Evolutionary conservation across 2,329 filamentous ascomycete genomes (phyloP).

Genomic region (Blastomyces parvus): DNA sequence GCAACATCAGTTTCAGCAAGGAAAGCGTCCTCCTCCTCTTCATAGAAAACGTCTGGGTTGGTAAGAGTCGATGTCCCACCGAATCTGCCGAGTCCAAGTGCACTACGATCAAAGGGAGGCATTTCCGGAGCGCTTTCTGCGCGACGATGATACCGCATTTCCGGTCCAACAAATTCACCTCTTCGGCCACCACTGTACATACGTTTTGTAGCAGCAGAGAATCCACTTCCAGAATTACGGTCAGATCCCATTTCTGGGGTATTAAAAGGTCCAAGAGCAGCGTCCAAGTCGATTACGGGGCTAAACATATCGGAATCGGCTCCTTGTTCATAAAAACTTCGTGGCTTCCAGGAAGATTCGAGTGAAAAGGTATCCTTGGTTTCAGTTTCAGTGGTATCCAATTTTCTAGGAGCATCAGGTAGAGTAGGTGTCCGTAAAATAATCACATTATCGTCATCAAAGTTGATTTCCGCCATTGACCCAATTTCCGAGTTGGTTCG

Average conservation of each 20-base stretch:
- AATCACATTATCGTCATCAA: conserved; percentile 42
- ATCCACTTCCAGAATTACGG: conserved; percentile 26
- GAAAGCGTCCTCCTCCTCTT: conserved; percentile 43
- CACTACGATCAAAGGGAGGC: conserved; percentile 39
- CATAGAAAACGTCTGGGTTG: conserved; percentile 41
- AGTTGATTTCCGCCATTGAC: conserved; percentile 38
- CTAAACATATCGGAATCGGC: conserved; percentile 56
- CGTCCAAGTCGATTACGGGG: conserved; percentile 87
- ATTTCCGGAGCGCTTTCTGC: conserved; percentile 42
- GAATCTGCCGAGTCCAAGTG: conserved; percentile 30
- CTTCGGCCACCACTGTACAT: conserved; percentile 43
- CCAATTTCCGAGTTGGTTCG: conserved; percentile 34
- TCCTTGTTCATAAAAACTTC: conserved; percentile 36
- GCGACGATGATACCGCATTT: conserved; percentile 43
- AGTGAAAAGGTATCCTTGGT: conserved; percentile 19
- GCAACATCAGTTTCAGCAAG: conserved; percentile 23
- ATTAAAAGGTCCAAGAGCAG: conserved; percentile 84
- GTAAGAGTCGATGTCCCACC: conserved; percentile 32
- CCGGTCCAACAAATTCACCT: conserved; percentile 39
- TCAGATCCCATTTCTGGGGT: conserved; percentile 45
- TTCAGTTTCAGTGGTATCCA: conserved; percentile 14
- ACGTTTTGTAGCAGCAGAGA: conserved; percentile 33
- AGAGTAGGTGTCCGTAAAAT: conserved; percentile 38
- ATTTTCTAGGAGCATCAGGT: conserved; percentile 23
- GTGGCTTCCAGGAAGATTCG: conserved; percentile 35